A percentile compares a stretch with the other conserved stretches of the same genome.
phyloP scores from a whole-genome alignment of 108 stramenopile genomes.

The Stephanodiscus triporus region DNA sequence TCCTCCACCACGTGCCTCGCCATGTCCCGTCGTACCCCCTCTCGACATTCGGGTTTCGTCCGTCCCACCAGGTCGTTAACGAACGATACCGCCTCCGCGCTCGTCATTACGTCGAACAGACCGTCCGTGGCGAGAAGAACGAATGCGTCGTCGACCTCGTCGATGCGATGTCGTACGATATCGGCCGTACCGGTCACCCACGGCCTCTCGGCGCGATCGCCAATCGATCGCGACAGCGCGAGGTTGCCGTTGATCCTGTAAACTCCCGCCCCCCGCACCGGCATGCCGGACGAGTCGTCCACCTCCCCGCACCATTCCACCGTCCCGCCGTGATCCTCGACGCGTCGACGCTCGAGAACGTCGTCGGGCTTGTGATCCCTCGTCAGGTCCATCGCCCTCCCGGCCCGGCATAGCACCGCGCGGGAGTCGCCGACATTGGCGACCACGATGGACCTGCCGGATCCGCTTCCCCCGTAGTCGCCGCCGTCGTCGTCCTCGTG shows the following conservation, averaged over 20 bases:
- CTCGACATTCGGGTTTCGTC: constrained; percentile 14
- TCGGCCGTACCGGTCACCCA: constrained; percentile 85
- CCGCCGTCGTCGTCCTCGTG: constrained; percentile 44
- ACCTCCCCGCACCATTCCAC: constrained; percentile 78
- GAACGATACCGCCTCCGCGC: constrained; percentile 79
- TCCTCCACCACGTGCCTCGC: constrained; percentile 63
- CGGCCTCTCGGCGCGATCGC: constrained; percentile 92
- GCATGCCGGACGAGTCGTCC: constrained; percentile 43
- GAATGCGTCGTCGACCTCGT: constrained; percentile 58
- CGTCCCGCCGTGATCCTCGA: constrained; percentile 76
- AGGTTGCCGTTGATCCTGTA: constrained; percentile 96
- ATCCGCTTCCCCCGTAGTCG: background rate
- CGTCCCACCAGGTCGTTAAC: constrained; percentile 51
- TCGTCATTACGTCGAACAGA: constrained; percentile 91
- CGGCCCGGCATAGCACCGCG: constrained; percentile 71
- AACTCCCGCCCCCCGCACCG: constrained; percentile 74
- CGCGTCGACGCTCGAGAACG: constrained; percentile 62
- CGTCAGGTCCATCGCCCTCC: constrained; percentile 73
- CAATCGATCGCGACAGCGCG: constrained; percentile 91
- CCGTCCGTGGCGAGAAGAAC: constrained; percentile 86
- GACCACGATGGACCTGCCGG: constrained; percentile 56
- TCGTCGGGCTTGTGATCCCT: constrained; percentile 90
- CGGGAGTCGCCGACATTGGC: constrained; percentile 94
- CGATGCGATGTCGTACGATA: constrained; percentile 53
- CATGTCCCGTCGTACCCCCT: constrained; percentile 40